Percentiles rank a stretch among this genome's conserved stretches.
These are phyloP conservation scores for Agrostemma githago DNA, from an alignment of 148 eudicot genomes.

Conservation along the genomic window DNA sequence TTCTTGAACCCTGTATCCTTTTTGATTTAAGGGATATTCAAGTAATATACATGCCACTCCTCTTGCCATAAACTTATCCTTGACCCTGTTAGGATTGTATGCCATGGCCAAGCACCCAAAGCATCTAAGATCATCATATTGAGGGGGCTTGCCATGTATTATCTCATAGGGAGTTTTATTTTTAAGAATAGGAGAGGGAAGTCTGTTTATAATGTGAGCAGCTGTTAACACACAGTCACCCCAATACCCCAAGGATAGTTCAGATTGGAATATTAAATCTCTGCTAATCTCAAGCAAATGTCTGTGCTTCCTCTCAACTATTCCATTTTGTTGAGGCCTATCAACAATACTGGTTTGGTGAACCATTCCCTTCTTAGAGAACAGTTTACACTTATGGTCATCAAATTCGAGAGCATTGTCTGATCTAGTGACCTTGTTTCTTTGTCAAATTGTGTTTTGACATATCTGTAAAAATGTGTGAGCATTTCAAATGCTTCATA, in stretches of 20 bases:
- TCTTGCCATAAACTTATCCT: background rate
- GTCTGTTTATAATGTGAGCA: background rate
- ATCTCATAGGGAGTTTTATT: too few relatives aligned
- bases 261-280: background rate
- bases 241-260: background rate
- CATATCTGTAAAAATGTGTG: background rate
- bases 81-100: background rate
- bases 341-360: background rate
- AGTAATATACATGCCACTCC: background rate
- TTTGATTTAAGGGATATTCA: background rate
- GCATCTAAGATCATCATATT: background rate
- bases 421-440: background rate
- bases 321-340: background rate
- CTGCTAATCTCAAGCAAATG: background rate
- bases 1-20: background rate
- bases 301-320: background rate
- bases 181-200: background rate
- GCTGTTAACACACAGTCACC: background rate
- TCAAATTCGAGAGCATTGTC: background rate
- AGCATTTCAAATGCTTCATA: background rate
- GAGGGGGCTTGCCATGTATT: too few relatives aligned
- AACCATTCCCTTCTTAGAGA: background rate
- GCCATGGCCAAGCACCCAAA: background rate
- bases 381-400: background rate
- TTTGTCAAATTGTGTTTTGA: background rate